Conservation (phyloP, 371 early-diverging fungal genomes). For the Modicella reniformis region DNA sequence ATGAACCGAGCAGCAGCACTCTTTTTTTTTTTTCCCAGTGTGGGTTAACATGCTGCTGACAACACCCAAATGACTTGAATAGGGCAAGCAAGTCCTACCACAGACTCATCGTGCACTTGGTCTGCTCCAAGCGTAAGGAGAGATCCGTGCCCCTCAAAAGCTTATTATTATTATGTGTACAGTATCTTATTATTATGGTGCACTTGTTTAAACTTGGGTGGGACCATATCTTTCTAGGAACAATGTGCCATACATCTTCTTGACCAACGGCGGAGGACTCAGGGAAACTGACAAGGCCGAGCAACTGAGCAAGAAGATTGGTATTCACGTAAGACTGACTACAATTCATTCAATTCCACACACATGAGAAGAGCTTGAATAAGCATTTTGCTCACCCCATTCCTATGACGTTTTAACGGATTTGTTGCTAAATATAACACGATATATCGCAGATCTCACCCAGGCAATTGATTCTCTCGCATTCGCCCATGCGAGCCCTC, state of each 20-base stretch:
- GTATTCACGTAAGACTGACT: constrained; percentile 65
- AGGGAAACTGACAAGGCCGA: constrained; percentile 78
- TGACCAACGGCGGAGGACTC: constrained; percentile 92
- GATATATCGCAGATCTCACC: constrained; percentile 60
- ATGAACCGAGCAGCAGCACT: too few relatives aligned
- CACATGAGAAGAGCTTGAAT: neutral
- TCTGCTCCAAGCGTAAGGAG: constrained; percentile 30
- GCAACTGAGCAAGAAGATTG: constrained; percentile 73
- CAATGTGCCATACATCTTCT: constrained; percentile 77
- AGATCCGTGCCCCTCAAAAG: constrained; percentile 4
- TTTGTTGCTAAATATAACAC: neutral
- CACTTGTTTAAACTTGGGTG: too few relatives aligned
- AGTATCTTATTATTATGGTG: too few relatives aligned
- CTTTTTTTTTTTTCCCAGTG: neutral
- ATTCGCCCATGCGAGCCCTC: constrained; percentile 83
- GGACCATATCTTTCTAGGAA: constrained; percentile 36
- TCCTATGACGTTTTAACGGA: neutral
- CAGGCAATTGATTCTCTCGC: constrained; percentile 83
- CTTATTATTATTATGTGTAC: neutral
- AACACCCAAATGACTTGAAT: neutral
- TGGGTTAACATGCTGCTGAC: neutral
- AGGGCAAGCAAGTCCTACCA: constrained; percentile 64
- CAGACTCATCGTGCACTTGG: constrained; percentile 65
- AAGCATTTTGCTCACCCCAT: too few relatives aligned
- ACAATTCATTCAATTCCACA: too few relatives aligned